phyloP scores from a whole-genome alignment of 148 eudicot species.

The Drosera capensis region DNA sequence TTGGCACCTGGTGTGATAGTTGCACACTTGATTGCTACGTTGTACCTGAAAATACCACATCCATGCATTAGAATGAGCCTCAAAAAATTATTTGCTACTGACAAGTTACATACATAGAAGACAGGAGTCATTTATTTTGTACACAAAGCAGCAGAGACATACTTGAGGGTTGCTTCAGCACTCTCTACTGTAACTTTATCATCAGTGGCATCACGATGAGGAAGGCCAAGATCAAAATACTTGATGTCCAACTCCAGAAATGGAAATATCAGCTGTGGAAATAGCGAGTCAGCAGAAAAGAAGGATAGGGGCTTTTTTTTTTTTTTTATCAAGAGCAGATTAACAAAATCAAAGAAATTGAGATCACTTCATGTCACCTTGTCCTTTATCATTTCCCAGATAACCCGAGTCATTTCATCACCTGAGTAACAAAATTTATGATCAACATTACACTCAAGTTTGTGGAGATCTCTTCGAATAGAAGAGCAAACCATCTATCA shows the following conservation, averaged over 20 bases:
- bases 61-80: background rate
- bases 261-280: constrained; percentile 24
- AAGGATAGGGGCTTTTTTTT: background rate
- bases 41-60: constrained; percentile 42
- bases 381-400: constrained; percentile 35
- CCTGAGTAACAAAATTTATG: constrained; percentile 11
- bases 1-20: constrained; percentile 87
- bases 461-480: background rate
- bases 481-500: background rate
- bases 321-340: background rate
- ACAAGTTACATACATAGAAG: no score
- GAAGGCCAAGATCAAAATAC: constrained; percentile 39
- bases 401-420: constrained; percentile 43
- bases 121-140: background rate
- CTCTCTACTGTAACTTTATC: constrained; percentile 40
- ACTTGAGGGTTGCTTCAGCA: constrained; percentile 44
- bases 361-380: constrained; percentile 15
- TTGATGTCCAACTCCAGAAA: constrained; percentile 33
- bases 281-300: background rate
- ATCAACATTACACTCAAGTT: background rate
- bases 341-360: background rate
- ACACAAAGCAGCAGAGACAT: constrained; percentile 3
- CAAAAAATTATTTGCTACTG: background rate
- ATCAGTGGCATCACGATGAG: constrained; percentile 41
- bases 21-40: constrained; percentile 92